Evolutionary conservation across 2,329 filamentous ascomycete genomes (phyloP).

Genomic region (Dactylonectria macrodidyma): DNA sequence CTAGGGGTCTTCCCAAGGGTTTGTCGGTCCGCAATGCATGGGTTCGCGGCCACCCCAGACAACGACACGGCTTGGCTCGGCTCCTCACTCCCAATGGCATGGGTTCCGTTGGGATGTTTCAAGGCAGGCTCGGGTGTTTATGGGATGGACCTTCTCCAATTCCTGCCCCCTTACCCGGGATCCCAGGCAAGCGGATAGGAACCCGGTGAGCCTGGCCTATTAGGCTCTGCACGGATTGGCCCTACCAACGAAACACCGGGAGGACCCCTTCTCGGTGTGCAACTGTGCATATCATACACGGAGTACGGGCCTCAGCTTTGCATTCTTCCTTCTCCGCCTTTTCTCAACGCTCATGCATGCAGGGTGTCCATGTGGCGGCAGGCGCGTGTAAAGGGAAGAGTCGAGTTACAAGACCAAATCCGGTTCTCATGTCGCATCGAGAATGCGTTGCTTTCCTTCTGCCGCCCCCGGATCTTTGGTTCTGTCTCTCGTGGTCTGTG

Average conservation of each 20-base stretch:
- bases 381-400: background rate
- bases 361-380: constrained; percentile 8
- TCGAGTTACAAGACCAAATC: background rate
- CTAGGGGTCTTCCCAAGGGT: background rate
- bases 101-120: constrained; percentile 25
- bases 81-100: constrained; percentile 9
- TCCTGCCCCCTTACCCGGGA: constrained; percentile 22
- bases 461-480: background rate
- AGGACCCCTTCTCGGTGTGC: constrained; percentile 13
- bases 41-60: constrained; percentile 6
- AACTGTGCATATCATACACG: constrained; percentile 8
- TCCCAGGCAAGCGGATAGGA: constrained; percentile 37
- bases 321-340: constrained; percentile 19
- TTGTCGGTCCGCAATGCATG: constrained; percentile 14
- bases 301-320: background rate
- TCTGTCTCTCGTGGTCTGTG: constrained; percentile 12
- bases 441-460: background rate
- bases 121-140: constrained; percentile 31
- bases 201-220: constrained; percentile 34
- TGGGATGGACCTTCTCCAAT: constrained; percentile 25
- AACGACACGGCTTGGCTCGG: constrained; percentile 19
- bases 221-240: constrained; percentile 26
- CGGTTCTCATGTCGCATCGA: background rate
- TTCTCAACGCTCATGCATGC: constrained; percentile 13
- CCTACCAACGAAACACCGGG: background rate